Evolutionary conservation across 805 yeast species (phyloP).

Genomic region (Zygosaccharomyces rouxii): DNA sequence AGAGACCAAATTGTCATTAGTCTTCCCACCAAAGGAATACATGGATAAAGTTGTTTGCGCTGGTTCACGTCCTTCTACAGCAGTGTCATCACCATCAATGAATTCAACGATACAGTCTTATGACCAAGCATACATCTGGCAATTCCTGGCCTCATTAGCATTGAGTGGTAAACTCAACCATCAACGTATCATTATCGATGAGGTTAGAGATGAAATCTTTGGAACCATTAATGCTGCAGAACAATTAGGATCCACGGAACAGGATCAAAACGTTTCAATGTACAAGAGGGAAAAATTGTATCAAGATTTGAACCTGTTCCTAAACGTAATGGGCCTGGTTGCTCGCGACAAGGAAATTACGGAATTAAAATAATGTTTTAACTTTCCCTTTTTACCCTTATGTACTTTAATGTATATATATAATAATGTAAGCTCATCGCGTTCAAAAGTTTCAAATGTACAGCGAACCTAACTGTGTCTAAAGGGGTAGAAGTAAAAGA

Average conservation of each 20-base stretch:
- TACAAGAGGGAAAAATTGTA: slow-evolving; percentile 56
- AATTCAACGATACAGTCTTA: slow-evolving; percentile 27
- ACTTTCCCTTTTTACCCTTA: slow-evolving; percentile 2
- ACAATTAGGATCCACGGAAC: slow-evolving; percentile 35
- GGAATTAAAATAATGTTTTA: slow-evolving; percentile 48
- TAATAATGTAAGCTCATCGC: slow-evolving; percentile 2
- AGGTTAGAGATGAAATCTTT: slow-evolving; percentile 87
- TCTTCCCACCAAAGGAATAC: slow-evolving; percentile 69
- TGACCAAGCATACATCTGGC: slow-evolving; percentile 90
- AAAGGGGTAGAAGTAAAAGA: no score
- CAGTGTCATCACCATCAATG: slow-evolving; percentile 10
- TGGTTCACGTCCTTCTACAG: slow-evolving; percentile 10
- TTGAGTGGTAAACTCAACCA: slow-evolving; percentile 86
- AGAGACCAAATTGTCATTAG: slow-evolving; percentile 68
- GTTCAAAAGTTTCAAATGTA: slow-evolving; percentile 1
- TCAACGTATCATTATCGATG: slow-evolving; percentile 91
- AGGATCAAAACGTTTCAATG: slow-evolving; percentile 37
- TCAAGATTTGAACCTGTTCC: slow-evolving; percentile 80
- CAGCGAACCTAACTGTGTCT: neutral
- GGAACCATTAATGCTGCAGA: slow-evolving; percentile 80
- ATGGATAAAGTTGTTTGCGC: slow-evolving; percentile 20
- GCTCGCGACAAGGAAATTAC: slow-evolving; percentile 87
- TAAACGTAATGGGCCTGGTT: slow-evolving; percentile 93
- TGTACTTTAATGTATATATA: slow-evolving; percentile 9
- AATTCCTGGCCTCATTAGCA: slow-evolving; percentile 89